phyloP scores from a whole-genome alignment of 805 yeast genomes.

The Candida incommunis region DNA sequence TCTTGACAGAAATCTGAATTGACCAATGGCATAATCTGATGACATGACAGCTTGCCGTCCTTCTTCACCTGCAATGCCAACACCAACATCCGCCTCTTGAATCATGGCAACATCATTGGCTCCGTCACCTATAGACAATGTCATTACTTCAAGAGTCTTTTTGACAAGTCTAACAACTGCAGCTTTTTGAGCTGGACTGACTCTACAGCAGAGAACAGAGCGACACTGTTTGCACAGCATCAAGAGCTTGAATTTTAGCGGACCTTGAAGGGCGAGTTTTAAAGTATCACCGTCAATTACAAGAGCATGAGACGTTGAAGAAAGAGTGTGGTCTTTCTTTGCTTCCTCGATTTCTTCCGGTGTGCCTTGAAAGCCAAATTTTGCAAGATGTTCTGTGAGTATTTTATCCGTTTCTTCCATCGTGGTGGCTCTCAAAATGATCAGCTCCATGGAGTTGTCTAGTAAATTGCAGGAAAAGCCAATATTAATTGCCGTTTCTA shows the following conservation, averaged over 20 bases:
- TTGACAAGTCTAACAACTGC: slow-evolving; percentile 60
- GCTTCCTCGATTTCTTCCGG: slow-evolving; percentile 38
- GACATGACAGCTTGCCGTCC: slow-evolving; percentile 84
- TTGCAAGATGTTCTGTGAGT: neutral
- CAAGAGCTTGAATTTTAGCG: slow-evolving; percentile 40
- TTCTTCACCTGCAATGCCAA: slow-evolving; percentile 81
- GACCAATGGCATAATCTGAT: slow-evolving; percentile 73
- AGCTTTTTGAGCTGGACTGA: slow-evolving; percentile 79
- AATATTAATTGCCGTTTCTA: slow-evolving; percentile 80
- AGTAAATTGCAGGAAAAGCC: slow-evolving; percentile 72
- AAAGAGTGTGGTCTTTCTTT: slow-evolving; percentile 48
- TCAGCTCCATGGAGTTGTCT: slow-evolving; percentile 54
- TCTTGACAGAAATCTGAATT: slow-evolving; percentile 54
- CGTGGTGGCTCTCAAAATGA: slow-evolving; percentile 34
- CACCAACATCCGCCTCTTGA: slow-evolving; percentile 73
- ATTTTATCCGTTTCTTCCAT: neutral
- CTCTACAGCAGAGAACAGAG: slow-evolving; percentile 70
- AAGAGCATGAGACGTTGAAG: slow-evolving; percentile 43
- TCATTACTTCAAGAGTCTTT: slow-evolving; percentile 52
- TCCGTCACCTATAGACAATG: slow-evolving; percentile 76
- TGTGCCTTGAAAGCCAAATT: slow-evolving; percentile 33
- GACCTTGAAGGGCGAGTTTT: slow-evolving; percentile 32
- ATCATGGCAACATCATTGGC: slow-evolving; percentile 85
- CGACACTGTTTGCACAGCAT: slow-evolving; percentile 64
- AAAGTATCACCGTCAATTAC: slow-evolving; percentile 66